Conservation (phyloP, 768 basidiomycete genomes). For the Xanthoconium stramineum region DNA sequence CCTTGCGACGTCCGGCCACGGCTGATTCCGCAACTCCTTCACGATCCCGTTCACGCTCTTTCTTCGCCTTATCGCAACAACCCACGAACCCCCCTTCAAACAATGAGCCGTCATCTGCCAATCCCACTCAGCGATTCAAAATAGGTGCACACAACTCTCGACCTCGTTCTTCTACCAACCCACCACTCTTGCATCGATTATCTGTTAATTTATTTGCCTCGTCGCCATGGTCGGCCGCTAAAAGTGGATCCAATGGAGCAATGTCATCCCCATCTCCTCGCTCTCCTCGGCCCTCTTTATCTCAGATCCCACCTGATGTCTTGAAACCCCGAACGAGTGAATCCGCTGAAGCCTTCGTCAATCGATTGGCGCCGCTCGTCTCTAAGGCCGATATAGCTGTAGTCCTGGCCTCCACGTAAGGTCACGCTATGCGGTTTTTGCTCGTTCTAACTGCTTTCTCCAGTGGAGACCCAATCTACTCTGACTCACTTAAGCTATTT, state of each 20-base stretch:
- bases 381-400: constrained; percentile 77
- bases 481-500: constrained; percentile 65
- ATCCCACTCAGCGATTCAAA: constrained; percentile 14
- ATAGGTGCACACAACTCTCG: constrained; percentile 37
- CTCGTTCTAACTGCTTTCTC: constrained; percentile 7
- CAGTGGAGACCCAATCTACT: constrained; percentile 72
- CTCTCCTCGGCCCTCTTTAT: constrained; percentile 45
- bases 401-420: constrained; percentile 78
- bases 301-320: constrained; percentile 42
- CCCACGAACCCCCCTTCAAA: constrained; percentile 12
- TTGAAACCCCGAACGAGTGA: constrained; percentile 61
- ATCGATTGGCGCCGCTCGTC: constrained; percentile 59
- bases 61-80: constrained; percentile 28
- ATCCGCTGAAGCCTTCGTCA: constrained; percentile 66
- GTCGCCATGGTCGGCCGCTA: constrained; percentile 35
- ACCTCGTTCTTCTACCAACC: constrained; percentile 56
- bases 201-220: constrained; percentile 63
- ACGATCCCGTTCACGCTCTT: constrained; percentile 31
- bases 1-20: constrained; percentile 38
- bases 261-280: constrained; percentile 28
- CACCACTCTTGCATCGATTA: constrained; percentile 66
- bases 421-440: neutral
- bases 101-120: neutral
- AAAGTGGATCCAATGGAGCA: constrained; percentile 11
- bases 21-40: constrained; percentile 37